phyloP scores from a whole-genome alignment of 495 filamentous ascomycete genomes.

The Penicillium malachiteum region DNA sequence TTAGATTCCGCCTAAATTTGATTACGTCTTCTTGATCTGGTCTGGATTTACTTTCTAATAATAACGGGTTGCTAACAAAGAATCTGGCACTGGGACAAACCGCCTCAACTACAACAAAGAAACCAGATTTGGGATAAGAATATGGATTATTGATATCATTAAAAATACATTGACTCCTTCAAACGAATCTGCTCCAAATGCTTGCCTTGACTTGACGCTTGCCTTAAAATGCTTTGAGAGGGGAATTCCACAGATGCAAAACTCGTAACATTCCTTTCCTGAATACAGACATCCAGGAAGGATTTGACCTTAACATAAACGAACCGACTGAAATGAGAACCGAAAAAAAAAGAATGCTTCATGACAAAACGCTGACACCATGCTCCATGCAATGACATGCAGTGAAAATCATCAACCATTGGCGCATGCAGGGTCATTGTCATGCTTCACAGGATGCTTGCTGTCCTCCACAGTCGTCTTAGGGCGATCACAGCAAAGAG shows the following conservation, averaged over 20 bases:
- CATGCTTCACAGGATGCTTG: slow-evolving; percentile 13
- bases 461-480: slow-evolving; percentile 19
- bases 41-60: not conserved
- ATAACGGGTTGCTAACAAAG: not conserved
- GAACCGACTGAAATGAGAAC: no score
- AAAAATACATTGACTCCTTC: slow-evolving; percentile 20
- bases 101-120: not conserved
- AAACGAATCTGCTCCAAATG: slow-evolving; percentile 13
- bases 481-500: slow-evolving; percentile 26
- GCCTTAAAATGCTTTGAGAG: slow-evolving; percentile 19
- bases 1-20: no score
- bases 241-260: slow-evolving; percentile 32
- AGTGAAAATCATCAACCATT: slow-evolving; percentile 33
- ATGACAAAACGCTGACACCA: not conserved
- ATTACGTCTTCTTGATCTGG: not conserved
- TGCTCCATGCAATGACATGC: not conserved
- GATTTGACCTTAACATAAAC: no score
- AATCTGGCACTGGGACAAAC: not conserved
- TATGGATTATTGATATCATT: slow-evolving; percentile 27
- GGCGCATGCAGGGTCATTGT: no score
- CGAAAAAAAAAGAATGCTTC: not conserved
- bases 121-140: not conserved
- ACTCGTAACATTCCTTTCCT: slow-evolving; percentile 12
- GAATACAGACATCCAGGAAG: slow-evolving; percentile 10
- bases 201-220: slow-evolving; percentile 9